Base-by-base conservation (phyloP, 305 asterid genomes). In the Fraxinus dipetala region DNA sequence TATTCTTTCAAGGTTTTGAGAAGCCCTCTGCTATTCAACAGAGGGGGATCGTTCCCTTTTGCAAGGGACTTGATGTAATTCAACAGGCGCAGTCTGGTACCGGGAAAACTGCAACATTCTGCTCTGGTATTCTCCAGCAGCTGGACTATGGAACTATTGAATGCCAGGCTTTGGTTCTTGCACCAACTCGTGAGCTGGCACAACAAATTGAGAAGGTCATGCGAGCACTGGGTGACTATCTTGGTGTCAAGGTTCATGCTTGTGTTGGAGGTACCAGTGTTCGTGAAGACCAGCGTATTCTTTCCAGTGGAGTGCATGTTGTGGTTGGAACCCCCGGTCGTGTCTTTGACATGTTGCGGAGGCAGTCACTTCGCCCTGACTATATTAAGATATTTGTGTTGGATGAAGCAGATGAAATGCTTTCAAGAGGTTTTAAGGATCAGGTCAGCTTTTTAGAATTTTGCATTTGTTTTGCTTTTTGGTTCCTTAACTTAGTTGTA, bases 151-250 rank as follows among this genome's bases (percentile, higher is more conserved):
- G 36, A 18, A 48, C 16, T 8, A 63, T 79, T 63, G 76, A 65
- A 67, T 79, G 82, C 63, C 82, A 79, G 76, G 76, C 82, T 45
- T 67, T 79, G 83, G 83, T 80, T 8, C 70, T 80, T 48, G 83
- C 83, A 14, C 83, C 78, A 6, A 80, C 83, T 40, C 79, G 83
- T 18, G 83, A 80, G 56, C 83, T 80, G n/a, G 83, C 83, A 16
- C 83, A 80, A 59, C 78, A 80, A 74, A 80, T 80, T 51, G 78
- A 80, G 79, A 80, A 80, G 72, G 83, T 80, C 35, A 80, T 80
- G 79, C 78, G 83, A 45, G 83, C 83, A 72, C 83, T 73, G 8
- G 79, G 83, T n/a, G 83, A 80, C 72, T 80, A 80, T 73, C 83
- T 80, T 48, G 83, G 83, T 18, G 83, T 80, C 56, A 80, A 72